These are phyloP conservation scores for Mangifera indica DNA, from an alignment of 345 rosid genomes.

Conservation along the genomic window DNA sequence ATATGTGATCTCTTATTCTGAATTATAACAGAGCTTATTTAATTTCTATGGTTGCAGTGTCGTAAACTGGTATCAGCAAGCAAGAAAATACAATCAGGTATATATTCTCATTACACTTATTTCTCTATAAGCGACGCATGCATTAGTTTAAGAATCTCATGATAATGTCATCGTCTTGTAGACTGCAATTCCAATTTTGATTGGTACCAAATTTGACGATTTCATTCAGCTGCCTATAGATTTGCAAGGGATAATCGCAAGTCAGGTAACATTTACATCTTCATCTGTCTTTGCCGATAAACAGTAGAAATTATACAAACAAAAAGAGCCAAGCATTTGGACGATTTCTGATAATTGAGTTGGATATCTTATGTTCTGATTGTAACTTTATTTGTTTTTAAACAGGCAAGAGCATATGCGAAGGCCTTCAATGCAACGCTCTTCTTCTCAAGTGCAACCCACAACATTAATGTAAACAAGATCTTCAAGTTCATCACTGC, in stretches of 20 bases:
- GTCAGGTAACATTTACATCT: constrained; percentile 52
- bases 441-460: constrained; percentile 87
- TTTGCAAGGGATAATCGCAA: constrained; percentile 82
- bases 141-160: neutral
- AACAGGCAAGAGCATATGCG: constrained; percentile 87
- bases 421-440: constrained; percentile 80
- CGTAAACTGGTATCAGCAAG: constrained; percentile 76
- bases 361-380: neutral
- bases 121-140: no score
- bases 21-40: neutral
- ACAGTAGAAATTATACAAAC: no score
- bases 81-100: constrained; percentile 81
- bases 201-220: constrained; percentile 93
- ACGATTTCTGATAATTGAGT: neutral
- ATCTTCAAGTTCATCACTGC: constrained; percentile 95
- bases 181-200: constrained; percentile 81
- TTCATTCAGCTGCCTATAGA: constrained; percentile 90
- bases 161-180: constrained; percentile 24
- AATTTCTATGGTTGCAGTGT: constrained; percentile 43
- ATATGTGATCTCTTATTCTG: neutral
- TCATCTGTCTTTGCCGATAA: no score
- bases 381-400: neutral
- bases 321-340: no score
- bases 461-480: constrained; percentile 93
- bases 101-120: neutral